A percentile compares a stretch with the other conserved stretches of the same genome.
These are phyloP conservation scores for Phytomonas francai DNA, from an alignment of 208 protist species.

Conservation along the genomic window DNA sequence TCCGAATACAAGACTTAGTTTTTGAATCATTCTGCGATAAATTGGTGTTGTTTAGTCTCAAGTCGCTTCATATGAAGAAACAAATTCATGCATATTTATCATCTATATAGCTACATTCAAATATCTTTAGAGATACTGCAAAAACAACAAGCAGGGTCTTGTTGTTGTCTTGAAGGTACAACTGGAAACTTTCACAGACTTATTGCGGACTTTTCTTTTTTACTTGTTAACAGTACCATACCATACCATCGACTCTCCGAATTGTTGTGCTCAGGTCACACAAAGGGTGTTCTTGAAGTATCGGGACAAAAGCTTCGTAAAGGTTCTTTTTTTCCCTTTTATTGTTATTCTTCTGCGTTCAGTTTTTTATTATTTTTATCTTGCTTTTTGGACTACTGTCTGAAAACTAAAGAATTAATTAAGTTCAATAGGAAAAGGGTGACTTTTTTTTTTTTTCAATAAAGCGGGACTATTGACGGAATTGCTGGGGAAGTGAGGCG, in stretches of 20 bases:
- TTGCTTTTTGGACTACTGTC: slow-evolving; percentile 4
- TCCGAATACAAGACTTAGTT: background rate
- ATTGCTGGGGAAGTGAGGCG: background rate
- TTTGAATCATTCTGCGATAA: background rate
- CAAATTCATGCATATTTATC: background rate
- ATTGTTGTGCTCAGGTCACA: background rate
- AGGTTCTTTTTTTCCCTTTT: slow-evolving; percentile 1
- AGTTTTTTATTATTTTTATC: slow-evolving; percentile 12
- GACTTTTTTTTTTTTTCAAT: slow-evolving; percentile 5
- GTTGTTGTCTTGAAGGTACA: background rate
- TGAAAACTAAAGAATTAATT: background rate
- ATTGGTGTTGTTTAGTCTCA: background rate
- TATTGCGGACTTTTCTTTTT: background rate
- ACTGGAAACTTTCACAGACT: slow-evolving; percentile 1
- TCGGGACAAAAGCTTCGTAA: background rate
- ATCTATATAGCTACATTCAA: slow-evolving; percentile 1
- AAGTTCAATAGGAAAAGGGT: background rate
- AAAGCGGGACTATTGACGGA: background rate
- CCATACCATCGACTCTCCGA: background rate
- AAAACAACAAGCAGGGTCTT: background rate
- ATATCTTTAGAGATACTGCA: background rate
- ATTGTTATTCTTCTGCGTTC: background rate
- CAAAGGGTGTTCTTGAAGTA: slow-evolving; percentile 1
- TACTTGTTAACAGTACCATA: background rate
- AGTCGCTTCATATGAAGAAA: background rate